phyloP scores from a whole-genome alignment of 345 rosid genomes.

The Eucalyptus cloeziana region DNA sequence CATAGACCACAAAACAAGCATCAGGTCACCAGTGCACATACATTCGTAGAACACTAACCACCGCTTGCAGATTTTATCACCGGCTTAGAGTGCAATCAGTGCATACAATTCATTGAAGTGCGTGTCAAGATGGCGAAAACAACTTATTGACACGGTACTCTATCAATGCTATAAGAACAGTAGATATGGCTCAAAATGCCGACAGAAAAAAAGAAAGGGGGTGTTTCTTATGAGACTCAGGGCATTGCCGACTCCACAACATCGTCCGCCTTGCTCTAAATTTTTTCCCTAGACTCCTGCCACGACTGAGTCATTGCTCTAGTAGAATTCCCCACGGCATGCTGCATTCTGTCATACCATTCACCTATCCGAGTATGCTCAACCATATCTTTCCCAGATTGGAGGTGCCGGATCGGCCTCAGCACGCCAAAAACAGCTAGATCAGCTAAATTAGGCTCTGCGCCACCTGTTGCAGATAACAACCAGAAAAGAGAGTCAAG shows the following conservation, averaged over 20 bases:
- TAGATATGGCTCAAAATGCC: not conserved
- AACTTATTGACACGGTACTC: not conserved
- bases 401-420: constrained; percentile 77
- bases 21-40: not conserved
- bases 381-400: constrained; percentile 86
- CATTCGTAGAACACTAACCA: not conserved
- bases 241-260: not conserved
- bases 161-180: not conserved
- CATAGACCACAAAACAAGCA: not conserved
- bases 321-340: constrained; percentile 51
- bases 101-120: not conserved
- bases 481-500: not conserved
- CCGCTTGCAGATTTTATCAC: not conserved
- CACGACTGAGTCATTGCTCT: constrained; percentile 6
- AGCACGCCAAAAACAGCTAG: constrained; percentile 85
- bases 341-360: constrained; percentile 78
- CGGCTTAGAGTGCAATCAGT: not conserved
- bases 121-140: not conserved
- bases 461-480: constrained; percentile 39
- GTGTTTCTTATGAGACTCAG: not conserved
- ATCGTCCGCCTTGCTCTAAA: fast-evolving
- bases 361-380: constrained; percentile 77
- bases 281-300: not conserved
- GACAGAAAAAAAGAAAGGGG: not conserved
- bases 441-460: constrained; percentile 82